Percentiles rank a stretch among this genome's conserved stretches.
These are phyloP conservation scores for Aspergillus calidoustus DNA, from an alignment of 2,329 filamentous ascomycete genomes.

Conservation along the genomic window DNA sequence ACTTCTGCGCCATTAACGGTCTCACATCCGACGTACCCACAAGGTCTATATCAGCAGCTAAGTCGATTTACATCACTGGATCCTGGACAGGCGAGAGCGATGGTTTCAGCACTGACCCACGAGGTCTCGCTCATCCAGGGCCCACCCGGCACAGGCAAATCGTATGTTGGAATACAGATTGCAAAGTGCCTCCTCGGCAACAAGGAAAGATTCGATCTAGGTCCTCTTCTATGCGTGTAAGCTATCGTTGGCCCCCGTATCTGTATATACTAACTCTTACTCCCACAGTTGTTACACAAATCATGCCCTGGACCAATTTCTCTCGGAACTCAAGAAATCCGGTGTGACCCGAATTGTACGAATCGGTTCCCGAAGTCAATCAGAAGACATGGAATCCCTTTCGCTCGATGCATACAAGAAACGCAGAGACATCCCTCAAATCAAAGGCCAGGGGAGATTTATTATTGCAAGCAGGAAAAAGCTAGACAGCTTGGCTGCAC, in stretches of 20 bases:
- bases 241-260: neutral
- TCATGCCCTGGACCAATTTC: constrained; percentile 17
- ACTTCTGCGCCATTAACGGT: too few species aligned
- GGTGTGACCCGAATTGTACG: constrained; percentile 12
- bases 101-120: constrained; percentile 18
- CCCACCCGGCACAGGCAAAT: constrained; percentile 31
- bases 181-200: constrained; percentile 3
- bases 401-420: constrained; percentile 1
- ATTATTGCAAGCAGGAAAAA: neutral
- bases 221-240: constrained; percentile 1
- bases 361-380: constrained; percentile 6
- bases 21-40: too few species aligned
- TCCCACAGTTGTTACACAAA: constrained; percentile 12
- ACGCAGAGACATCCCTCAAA: neutral
- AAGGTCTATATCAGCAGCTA: too few species aligned
- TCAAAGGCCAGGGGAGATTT: neutral
- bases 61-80: constrained; percentile 1
- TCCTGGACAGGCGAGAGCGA: constrained; percentile 9
- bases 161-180: constrained; percentile 29
- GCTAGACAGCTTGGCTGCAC: neutral
- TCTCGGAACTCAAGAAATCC: constrained; percentile 1
- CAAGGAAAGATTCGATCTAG: neutral
- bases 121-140: constrained; percentile 31
- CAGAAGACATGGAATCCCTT: neutral
- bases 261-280: neutral